A percentile compares a stretch with the other conserved stretches of the same genome.
Conservation (phyloP, 2,329 filamentous ascomycete genomes). For the Parafenestella ontariensis region DNA sequence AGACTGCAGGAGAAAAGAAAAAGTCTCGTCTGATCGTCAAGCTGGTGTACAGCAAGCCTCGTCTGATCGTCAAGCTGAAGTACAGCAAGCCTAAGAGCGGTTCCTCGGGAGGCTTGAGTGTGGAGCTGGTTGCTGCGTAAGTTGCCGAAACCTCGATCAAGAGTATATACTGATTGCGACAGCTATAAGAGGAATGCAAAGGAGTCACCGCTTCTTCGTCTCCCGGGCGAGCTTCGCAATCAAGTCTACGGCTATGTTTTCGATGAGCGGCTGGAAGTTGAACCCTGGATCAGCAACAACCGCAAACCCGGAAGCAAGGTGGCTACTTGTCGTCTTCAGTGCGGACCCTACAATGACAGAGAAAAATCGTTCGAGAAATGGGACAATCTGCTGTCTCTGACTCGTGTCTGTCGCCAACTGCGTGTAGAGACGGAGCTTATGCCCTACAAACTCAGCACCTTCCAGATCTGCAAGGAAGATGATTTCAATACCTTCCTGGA, state of each 20-base stretch:
- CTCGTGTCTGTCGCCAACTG: not conserved
- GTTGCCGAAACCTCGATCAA: no score
- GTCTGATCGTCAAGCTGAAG: no score
- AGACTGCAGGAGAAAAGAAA: no score
- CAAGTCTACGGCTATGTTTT: conserved; percentile 23
- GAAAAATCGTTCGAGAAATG: not conserved
- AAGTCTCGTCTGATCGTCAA: no score
- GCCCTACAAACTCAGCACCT: not conserved
- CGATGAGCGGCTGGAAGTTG: not conserved
- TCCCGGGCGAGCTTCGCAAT: conserved; percentile 23
- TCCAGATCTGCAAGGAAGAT: not conserved
- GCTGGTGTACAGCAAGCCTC: no score
- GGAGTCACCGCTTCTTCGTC: conserved; percentile 12
- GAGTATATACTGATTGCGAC: no score
- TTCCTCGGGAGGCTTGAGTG: no score
- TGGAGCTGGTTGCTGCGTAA: no score
- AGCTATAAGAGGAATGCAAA: not conserved
- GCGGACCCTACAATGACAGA: not conserved
- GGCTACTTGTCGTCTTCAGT: not conserved
- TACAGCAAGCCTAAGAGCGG: no score
- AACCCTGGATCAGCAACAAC: no score
- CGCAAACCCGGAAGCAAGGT: not conserved
- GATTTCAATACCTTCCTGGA: not conserved
- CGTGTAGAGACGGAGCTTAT: not conserved
- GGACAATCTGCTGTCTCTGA: not conserved